A percentile compares a stretch with the other conserved stretches of the same genome.
Evolutionary conservation across 768 basidiomycete species (phyloP).

Genomic region (Rossbeevera mucosa): DNA sequence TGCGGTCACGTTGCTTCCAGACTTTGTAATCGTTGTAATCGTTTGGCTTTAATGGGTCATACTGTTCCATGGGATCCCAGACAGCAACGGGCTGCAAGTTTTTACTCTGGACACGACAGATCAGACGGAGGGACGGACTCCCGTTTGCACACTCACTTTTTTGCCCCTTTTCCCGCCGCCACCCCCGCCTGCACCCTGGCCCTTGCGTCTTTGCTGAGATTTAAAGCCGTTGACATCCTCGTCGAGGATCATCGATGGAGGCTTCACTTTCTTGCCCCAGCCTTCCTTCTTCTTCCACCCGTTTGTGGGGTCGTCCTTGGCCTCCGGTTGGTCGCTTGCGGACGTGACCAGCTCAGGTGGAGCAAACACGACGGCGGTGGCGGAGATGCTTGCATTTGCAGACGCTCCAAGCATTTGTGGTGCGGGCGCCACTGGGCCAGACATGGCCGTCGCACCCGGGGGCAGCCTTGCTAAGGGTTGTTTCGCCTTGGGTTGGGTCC

Average conservation of each 20-base stretch:
- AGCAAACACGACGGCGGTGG: constrained; percentile 66
- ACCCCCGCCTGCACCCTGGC: constrained; percentile 38
- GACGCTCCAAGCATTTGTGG: constrained; percentile 28
- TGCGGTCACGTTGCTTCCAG: constrained; percentile 72
- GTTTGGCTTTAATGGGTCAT: constrained; percentile 80
- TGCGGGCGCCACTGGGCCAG: constrained; percentile 34
- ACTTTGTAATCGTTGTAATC: constrained; percentile 86
- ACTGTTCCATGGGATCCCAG: constrained; percentile 78
- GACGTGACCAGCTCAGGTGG: constrained; percentile 52
- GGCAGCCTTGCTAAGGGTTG: constrained; percentile 30
- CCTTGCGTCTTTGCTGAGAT: constrained; percentile 48
- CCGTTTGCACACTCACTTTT: constrained; percentile 44
- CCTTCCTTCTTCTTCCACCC: constrained; percentile 48
- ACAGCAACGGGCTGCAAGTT: constrained; percentile 45
- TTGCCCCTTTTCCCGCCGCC: constrained; percentile 45
- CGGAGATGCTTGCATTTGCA: constrained; percentile 36
- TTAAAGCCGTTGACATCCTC: constrained; percentile 87
- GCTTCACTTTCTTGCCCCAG: constrained; percentile 88
- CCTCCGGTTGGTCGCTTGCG: constrained; percentile 23
- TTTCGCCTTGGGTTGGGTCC: constrained; percentile 59
- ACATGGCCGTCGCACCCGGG: constrained; percentile 55
- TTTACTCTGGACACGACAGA: constrained; percentile 47
- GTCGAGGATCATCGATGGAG: constrained; percentile 85
- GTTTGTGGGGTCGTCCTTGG: constrained; percentile 25
- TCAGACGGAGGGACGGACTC: not conserved